These are phyloP conservation scores for Raffaelea deltoideospora DNA, from an alignment of 2,329 filamentous ascomycete genomes.

Conservation along the genomic window DNA sequence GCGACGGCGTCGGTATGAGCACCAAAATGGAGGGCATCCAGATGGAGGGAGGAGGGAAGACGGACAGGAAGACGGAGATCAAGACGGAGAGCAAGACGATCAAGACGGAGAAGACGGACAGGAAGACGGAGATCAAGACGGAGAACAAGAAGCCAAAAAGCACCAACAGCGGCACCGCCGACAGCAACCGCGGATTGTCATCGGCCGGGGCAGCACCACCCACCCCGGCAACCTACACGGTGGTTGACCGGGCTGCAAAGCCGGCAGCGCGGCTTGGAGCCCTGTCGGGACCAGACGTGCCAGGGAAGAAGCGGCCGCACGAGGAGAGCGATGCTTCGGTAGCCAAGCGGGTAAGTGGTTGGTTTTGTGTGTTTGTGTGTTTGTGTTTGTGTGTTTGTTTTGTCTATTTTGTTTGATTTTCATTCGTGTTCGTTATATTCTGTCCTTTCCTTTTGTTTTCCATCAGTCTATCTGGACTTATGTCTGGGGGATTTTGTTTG, in stretches of 20 bases:
- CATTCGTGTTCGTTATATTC: not conserved
- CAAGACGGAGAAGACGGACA: not conserved
- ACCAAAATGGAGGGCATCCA: too few species aligned
- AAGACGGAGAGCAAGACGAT: not conserved
- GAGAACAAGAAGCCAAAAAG: not conserved
- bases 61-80: not conserved
- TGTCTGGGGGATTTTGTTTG: conserved; percentile 1
- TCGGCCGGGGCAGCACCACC: conserved; percentile 5
- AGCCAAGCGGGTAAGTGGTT: conserved; percentile 26
- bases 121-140: not conserved
- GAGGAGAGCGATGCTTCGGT: conserved; percentile 20
- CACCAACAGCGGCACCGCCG: not conserved
- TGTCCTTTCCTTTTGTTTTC: not conserved
- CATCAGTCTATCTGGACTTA: not conserved
- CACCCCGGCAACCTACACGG: conserved; percentile 5
- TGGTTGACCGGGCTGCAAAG: conserved; percentile 7
- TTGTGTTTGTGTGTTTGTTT: not conserved
- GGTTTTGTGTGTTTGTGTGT: not conserved
- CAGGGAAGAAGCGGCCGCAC: conserved; percentile 25
- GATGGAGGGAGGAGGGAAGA: not conserved
- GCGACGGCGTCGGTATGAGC: not conserved
- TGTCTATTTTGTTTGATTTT: not conserved
- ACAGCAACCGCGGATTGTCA: conserved; percentile 7
- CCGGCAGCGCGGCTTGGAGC: conserved; percentile 5
- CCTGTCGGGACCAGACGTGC: too few species aligned